These are phyloP conservation scores for Golubevia pallescens DNA, from an alignment of 1,284 basidiomycete genomes.

Conservation along the genomic window DNA sequence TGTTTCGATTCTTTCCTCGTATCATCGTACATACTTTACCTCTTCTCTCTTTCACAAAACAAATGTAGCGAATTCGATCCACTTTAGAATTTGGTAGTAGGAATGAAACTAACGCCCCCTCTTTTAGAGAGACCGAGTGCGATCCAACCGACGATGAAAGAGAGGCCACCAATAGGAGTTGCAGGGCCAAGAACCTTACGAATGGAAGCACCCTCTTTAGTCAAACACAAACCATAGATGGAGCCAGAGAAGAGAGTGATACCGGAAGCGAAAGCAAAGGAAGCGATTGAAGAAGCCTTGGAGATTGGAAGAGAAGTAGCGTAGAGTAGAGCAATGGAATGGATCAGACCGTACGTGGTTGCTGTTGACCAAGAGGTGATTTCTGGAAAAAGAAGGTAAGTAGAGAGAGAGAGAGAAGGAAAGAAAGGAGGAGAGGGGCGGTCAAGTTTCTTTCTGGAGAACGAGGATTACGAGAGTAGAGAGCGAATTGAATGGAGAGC, in stretches of 20 bases:
- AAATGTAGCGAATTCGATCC: too few species aligned
- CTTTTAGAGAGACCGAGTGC: conserved; percentile 24
- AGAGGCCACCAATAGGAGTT: conserved; percentile 52
- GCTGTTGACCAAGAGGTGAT: conserved; percentile 51
- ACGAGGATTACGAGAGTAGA: too few species aligned
- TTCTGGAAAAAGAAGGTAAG: conserved; percentile 16
- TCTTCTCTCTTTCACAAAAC: too few species aligned
- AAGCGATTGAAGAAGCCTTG: conserved; percentile 23
- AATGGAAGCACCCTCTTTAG: conserved; percentile 34
- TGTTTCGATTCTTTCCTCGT: too few species aligned
- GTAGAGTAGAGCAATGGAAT: conserved; percentile 50
- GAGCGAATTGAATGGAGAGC: conserved; percentile 1
- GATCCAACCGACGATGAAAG: conserved; percentile 54
- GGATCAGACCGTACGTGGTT: conserved; percentile 52
- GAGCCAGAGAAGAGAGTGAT: conserved; percentile 56
- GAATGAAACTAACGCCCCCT: not conserved
- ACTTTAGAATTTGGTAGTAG: not conserved
- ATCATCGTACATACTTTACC: too few species aligned
- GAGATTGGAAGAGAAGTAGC: not conserved
- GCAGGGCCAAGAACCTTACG: conserved; percentile 49
- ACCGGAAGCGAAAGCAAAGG: conserved; percentile 44
- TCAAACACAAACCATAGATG: conserved; percentile 56
- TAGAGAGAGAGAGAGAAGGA: not conserved
- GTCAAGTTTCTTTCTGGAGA: too few species aligned
- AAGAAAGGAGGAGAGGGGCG: not conserved